These are phyloP conservation scores for Mallotus japonicus DNA, from an alignment of 441 rosid genomes.

Conservation along the genomic window DNA sequence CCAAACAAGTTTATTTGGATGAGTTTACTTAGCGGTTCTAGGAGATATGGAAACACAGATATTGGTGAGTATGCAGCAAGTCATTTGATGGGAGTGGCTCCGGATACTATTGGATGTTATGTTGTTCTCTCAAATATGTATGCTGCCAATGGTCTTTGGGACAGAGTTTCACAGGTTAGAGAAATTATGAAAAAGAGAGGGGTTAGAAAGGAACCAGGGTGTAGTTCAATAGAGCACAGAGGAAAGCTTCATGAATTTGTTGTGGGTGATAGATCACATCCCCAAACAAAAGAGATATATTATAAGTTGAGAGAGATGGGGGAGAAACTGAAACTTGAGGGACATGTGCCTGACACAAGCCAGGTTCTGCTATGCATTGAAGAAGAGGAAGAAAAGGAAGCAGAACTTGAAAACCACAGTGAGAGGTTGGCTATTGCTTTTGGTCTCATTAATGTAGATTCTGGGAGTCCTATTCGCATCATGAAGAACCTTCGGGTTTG, in stretches of 20 bases:
- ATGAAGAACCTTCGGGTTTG: constrained; percentile 55
- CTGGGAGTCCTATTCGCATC: constrained; percentile 40
- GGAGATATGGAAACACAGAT: constrained; percentile 47
- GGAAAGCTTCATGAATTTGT: constrained; percentile 45
- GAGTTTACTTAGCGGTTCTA: constrained; percentile 66
- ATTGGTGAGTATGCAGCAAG: constrained; percentile 58
- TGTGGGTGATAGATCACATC: constrained; percentile 51
- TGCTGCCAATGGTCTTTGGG: constrained; percentile 52
- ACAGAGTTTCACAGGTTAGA: constrained; percentile 45
- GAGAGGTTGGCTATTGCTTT: constrained; percentile 70
- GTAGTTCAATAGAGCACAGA: constrained; percentile 48
- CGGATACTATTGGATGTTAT: constrained; percentile 55
- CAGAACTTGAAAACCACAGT: constrained; percentile 48
- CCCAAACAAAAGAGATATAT: constrained; percentile 38
- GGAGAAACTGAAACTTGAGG: constrained; percentile 33
- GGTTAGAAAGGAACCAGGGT: constrained; percentile 45
- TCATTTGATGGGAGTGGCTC: constrained; percentile 57
- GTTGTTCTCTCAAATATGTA: constrained; percentile 54
- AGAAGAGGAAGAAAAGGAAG: constrained; percentile 44
- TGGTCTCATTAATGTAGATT: constrained; percentile 41
- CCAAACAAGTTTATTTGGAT: constrained; percentile 70
- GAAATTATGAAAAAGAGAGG: constrained; percentile 52
- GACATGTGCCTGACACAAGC: constrained; percentile 46
- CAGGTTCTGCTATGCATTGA: constrained; percentile 43
- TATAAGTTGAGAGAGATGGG: constrained; percentile 41